Base-by-base conservation (phyloP, 2,329 filamentous ascomycete genomes). In the Colletotrichum coccodes region DNA sequence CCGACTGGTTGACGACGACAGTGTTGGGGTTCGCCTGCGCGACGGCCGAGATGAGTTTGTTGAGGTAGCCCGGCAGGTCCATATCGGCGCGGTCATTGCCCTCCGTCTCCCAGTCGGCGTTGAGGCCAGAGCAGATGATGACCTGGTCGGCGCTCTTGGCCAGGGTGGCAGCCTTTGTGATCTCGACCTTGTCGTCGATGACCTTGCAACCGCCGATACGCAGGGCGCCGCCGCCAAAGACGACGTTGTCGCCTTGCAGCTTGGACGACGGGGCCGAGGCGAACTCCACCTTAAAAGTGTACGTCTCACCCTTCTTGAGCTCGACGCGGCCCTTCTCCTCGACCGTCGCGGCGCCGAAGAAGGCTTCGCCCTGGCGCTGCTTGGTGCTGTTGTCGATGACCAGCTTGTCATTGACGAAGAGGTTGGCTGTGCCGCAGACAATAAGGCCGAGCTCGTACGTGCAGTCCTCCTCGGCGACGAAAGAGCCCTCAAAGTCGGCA, bases 111-210 rank as follows among this genome's bases (percentile, higher is more conserved):
- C 91, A 93, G 74, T 93, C 91, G 59, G 85, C 86, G 73, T 92
- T 93, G 85, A 71, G 85, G 2, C 94, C 94, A 2, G 90, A 91
- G 75, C 93, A 92, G 61, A 96, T 84, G 70, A 96, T 86, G 54
- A 95, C 93, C 75, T 95, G 91, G 64, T 95, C 92, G 1, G 91
- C 90, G 47, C 87, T 85, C 75, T 85, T 87, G 34, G 94, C 94
- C 7, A 92, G 83, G 32, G 86, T 83, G 1, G 92, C 91, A 0
- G 93, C 92, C 69, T 90, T 85, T 57, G 86, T 80, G 64, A 94
- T 89, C 75, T 91, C 88, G 18, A 85, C 83, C 64, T 87, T 79
- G 42, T 85, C 79, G 72, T 89, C 84, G 52, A 90, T 85, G 44
- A 87, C 83, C 72, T 86, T 87, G 76, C 85, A 87, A 23, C 86